A percentile compares a stretch with the other conserved stretches of the same genome.
Conservation (phyloP, 176 grass and related monocot species). For the Luzula sylvatica region DNA sequence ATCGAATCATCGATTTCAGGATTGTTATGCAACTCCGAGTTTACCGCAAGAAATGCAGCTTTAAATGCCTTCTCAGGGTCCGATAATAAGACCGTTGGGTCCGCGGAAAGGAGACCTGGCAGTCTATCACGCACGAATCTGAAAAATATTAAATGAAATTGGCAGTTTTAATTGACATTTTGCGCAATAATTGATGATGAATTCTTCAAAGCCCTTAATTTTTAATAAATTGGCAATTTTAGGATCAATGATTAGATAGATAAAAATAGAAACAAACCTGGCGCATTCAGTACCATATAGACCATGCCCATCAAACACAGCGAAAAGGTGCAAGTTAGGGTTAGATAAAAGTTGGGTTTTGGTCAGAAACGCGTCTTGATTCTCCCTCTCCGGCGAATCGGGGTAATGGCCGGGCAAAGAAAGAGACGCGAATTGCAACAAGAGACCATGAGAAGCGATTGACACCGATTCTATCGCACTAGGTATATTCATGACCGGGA, state of each 20-base stretch:
- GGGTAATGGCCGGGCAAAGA: slow-evolving; percentile 62
- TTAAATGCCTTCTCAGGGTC: slow-evolving; percentile 46
- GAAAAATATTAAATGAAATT: neutral
- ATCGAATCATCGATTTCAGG: slow-evolving; percentile 66
- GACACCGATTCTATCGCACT: slow-evolving; percentile 27
- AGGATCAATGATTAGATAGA: too few relatives aligned
- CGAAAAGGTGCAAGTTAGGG: slow-evolving; percentile 78
- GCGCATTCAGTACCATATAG: slow-evolving; percentile 46
- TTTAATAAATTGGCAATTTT: too few relatives aligned
- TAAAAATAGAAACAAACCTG: neutral
- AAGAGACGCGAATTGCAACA: slow-evolving; percentile 60
- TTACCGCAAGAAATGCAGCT: slow-evolving; percentile 39
- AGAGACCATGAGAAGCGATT: slow-evolving; percentile 39
- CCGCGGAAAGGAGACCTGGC: slow-evolving; percentile 29
- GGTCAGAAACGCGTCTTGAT: slow-evolving; percentile 66
- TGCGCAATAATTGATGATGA: neutral
- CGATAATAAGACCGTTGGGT: slow-evolving; percentile 7
- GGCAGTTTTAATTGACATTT: too few relatives aligned
- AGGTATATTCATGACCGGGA: slow-evolving; percentile 6
- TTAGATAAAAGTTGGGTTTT: slow-evolving; percentile 42
- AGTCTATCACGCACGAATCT: slow-evolving; percentile 61
- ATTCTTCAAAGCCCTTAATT: neutral
- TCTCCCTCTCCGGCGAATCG: slow-evolving; percentile 54
- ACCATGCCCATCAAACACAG: slow-evolving; percentile 92
- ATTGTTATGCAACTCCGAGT: slow-evolving; percentile 60